phyloP scores from a whole-genome alignment of 202 grass and related monocot genomes.

The Brachypodium distachyon region DNA sequence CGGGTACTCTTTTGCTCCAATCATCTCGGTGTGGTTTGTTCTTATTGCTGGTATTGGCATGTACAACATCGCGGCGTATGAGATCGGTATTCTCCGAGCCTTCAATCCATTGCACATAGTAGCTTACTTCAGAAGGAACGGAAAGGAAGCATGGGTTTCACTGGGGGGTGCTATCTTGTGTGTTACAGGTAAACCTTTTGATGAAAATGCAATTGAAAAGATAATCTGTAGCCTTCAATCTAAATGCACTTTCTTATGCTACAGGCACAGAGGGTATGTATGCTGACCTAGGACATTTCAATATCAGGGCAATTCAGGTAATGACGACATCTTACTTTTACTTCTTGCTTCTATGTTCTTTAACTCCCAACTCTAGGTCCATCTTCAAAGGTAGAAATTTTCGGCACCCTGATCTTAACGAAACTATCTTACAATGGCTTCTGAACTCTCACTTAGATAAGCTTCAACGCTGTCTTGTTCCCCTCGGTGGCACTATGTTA shows the following conservation, averaged over 20 bases:
- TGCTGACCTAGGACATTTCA: conserved; percentile 86
- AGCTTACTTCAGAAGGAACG: conserved; percentile 64
- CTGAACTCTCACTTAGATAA: conserved; percentile 31
- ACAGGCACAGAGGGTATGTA: conserved; percentile 89
- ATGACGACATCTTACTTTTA: neutral
- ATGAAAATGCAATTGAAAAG: conserved; percentile 8
- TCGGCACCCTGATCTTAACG: neutral
- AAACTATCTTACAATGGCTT: neutral
- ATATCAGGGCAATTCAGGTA: conserved; percentile 77
- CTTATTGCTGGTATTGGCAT: conserved; percentile 59
- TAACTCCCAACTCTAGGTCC: neutral
- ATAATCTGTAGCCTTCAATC: neutral
- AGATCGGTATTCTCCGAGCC: conserved; percentile 40
- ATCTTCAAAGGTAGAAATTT: neutral
- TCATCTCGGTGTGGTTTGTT: conserved; percentile 57
- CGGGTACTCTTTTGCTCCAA: conserved; percentile 64
- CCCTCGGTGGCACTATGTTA: conserved; percentile 61
- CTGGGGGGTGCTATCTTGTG: conserved; percentile 66
- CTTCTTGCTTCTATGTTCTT: neutral
- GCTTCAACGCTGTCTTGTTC: conserved; percentile 57
- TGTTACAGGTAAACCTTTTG: conserved; percentile 49
- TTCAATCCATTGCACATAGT: conserved; percentile 74
- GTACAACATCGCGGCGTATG: conserved; percentile 51
- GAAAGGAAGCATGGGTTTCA: conserved; percentile 63
- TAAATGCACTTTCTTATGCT: conserved; percentile 11